A percentile compares a stretch with the other conserved stretches of the same genome.
These are phyloP conservation scores for Spergularia marina DNA, from an alignment of 148 eudicot species.

Conservation along the genomic window DNA sequence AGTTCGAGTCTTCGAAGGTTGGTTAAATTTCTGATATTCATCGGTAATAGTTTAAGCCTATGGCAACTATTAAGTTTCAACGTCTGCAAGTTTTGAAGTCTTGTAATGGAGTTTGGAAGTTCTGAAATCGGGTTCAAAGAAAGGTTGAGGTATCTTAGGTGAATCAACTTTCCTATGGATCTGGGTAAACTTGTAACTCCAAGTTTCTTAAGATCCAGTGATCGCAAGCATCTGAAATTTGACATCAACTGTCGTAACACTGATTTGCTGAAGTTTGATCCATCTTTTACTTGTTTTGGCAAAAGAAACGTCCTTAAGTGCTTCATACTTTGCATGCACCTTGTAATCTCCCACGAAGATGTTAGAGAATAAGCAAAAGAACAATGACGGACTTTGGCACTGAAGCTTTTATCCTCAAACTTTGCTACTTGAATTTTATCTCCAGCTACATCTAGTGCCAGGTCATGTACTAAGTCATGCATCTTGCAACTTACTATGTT, in stretches of 20 bases:
- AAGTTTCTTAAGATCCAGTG: constrained; percentile 6
- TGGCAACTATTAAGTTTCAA: neutral
- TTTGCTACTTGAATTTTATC: neutral
- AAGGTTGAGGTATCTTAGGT: constrained; percentile 27
- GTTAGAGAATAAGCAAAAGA: constrained; percentile 14
- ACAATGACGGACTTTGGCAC: constrained; percentile 4
- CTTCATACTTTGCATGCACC: constrained; percentile 1
- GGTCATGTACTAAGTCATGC: constrained; percentile 32
- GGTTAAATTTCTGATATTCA: neutral
- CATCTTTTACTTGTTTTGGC: neutral
- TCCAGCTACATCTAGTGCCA: constrained; percentile 15
- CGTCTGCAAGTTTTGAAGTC: constrained; percentile 36
- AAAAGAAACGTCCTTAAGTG: constrained; percentile 25
- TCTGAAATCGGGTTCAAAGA: neutral
- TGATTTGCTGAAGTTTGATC: constrained; percentile 2
- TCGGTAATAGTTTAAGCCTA: neutral
- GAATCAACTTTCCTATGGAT: constrained; percentile 20
- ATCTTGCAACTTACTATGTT: constrained; percentile 13
- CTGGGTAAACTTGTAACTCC: constrained; percentile 7
- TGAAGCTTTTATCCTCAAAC: neutral
- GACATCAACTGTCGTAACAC: constrained; percentile 11
- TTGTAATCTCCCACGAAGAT: constrained; percentile 3
- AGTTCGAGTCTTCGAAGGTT: constrained; percentile 7
- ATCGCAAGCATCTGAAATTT: constrained; percentile 10
- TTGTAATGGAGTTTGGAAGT: constrained; percentile 17